Evolutionary conservation across 2,329 filamentous ascomycete species (phyloP).

Genomic region (Arachnopeziza araneosa): DNA sequence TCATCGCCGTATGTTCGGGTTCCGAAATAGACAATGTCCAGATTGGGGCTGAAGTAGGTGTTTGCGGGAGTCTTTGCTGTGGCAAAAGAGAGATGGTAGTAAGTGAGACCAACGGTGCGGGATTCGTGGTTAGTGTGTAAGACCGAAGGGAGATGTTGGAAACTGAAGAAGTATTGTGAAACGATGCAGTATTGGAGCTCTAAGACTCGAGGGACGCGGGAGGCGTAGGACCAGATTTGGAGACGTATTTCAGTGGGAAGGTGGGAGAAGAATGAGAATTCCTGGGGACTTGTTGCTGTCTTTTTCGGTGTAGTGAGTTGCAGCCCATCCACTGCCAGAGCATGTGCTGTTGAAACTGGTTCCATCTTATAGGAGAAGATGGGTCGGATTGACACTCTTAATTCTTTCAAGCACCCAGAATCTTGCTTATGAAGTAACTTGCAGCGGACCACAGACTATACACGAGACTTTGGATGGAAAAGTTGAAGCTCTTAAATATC

Average conservation of each 20-base stretch:
- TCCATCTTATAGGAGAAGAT: background rate
- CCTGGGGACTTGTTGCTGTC: background rate
- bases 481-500: no score
- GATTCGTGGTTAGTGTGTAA: conserved; percentile 8
- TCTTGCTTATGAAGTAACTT: no score
- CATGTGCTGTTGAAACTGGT: background rate
- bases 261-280: background rate
- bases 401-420: no score
- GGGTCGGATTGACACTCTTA: background rate
- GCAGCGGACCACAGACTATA: no score
- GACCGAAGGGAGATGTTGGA: conserved; percentile 3
- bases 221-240: conserved; percentile 39
- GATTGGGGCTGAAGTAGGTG: conserved; percentile 9
- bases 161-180: background rate
- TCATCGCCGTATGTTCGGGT: background rate
- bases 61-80: conserved; percentile 3
- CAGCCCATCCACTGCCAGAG: background rate
- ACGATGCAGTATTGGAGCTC: conserved; percentile 6
- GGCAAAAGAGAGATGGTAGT: conserved; percentile 9
- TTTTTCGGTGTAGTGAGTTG: background rate
- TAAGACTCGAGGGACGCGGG: conserved; percentile 39
- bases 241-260: conserved; percentile 7
- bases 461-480: no score
- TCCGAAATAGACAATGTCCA: conserved; percentile 12
- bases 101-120: background rate